Conservation (phyloP, 352 stramenopile species). For the Phytopythium ostracodes region DNA sequence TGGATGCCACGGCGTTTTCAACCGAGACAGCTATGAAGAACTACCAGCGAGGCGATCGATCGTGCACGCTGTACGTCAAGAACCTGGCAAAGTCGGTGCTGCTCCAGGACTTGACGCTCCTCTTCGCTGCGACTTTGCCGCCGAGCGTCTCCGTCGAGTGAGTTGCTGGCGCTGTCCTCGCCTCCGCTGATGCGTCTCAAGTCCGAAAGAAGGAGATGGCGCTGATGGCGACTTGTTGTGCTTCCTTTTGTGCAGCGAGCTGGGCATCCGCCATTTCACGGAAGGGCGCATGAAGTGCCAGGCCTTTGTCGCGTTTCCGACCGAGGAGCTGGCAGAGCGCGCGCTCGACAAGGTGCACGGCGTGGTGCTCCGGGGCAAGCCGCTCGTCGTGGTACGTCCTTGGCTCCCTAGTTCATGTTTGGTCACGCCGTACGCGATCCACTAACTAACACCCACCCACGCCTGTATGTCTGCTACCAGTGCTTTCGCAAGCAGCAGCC, state of each 20-base stretch:
- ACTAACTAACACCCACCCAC: neutral
- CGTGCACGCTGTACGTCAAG: conserved; percentile 72
- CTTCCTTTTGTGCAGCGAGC: conserved; percentile 18
- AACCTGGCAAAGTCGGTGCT: conserved; percentile 64
- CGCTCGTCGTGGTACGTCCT: conserved; percentile 71
- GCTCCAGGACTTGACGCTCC: conserved; percentile 30
- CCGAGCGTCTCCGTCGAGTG: conserved; percentile 20
- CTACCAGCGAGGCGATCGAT: conserved; percentile 52
- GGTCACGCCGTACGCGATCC: neutral
- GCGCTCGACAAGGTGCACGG: conserved; percentile 66
- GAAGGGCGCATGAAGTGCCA: conserved; percentile 84
- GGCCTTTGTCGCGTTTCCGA: conserved; percentile 75
- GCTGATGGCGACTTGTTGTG: neutral
- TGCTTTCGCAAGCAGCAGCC: conserved; percentile 20
- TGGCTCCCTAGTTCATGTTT: neutral
- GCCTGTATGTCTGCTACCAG: conserved; percentile 5
- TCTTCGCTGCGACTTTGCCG: conserved; percentile 49
- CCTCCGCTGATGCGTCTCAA: neutral
- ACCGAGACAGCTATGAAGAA: conserved; percentile 66
- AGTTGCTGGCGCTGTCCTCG: neutral
- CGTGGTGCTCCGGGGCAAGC: conserved; percentile 70
- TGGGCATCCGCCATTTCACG: conserved; percentile 70
- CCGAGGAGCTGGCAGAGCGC: conserved; percentile 31
- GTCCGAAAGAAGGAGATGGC: neutral
- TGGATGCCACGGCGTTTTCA: conserved; percentile 15